Percentiles rank a stretch among this genome's conserved stretches.
Evolutionary conservation across 805 yeast genomes (phyloP).

Genomic region (Cyberlindnera subsufficiens): DNA sequence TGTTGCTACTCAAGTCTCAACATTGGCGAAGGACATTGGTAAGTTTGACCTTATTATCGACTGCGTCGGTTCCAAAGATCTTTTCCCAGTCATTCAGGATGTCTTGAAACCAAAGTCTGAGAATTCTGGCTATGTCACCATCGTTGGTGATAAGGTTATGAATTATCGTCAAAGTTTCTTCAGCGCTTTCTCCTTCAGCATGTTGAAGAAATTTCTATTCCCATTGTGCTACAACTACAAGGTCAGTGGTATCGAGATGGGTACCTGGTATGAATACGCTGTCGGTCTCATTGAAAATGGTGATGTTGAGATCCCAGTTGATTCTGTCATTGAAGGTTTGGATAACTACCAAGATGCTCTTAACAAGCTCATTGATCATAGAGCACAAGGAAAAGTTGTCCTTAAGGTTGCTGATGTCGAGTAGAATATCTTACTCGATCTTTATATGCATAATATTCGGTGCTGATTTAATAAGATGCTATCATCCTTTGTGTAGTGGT

Average conservation of each 20-base stretch:
- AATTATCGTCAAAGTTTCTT: slow-evolving; percentile 18
- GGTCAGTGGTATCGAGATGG: slow-evolving; percentile 7
- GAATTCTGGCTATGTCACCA: slow-evolving; percentile 45
- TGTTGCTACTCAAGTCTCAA: slow-evolving; percentile 25
- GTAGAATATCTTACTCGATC: not conserved
- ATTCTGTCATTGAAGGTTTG: slow-evolving; percentile 41
- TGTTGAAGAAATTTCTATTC: slow-evolving; percentile 11
- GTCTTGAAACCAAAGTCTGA: slow-evolving; percentile 41
- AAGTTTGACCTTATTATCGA: slow-evolving; percentile 61
- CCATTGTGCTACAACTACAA: slow-evolving; percentile 24
- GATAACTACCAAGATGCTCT: slow-evolving; percentile 46
- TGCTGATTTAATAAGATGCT: too few species aligned
- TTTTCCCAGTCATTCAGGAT: slow-evolving; percentile 36
- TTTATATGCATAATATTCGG: too few species aligned
- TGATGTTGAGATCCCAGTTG: slow-evolving; percentile 41
- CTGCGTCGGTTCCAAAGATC: slow-evolving; percentile 53
- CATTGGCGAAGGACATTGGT: slow-evolving; percentile 20
- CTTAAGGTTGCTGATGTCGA: slow-evolving; percentile 22
- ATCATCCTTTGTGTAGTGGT: too few species aligned
- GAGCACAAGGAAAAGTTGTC: slow-evolving; percentile 61
- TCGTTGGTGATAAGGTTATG: slow-evolving; percentile 49
- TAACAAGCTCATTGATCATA: slow-evolving; percentile 38
- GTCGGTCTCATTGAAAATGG: slow-evolving; percentile 33
- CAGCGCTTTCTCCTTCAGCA: slow-evolving; percentile 6
- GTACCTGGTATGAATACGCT: slow-evolving; percentile 24